Evolutionary conservation across 768 basidiomycete species (phyloP), one percentile per base, ranked within the genome.

Genomic region (Serendipita sp.): DNA sequence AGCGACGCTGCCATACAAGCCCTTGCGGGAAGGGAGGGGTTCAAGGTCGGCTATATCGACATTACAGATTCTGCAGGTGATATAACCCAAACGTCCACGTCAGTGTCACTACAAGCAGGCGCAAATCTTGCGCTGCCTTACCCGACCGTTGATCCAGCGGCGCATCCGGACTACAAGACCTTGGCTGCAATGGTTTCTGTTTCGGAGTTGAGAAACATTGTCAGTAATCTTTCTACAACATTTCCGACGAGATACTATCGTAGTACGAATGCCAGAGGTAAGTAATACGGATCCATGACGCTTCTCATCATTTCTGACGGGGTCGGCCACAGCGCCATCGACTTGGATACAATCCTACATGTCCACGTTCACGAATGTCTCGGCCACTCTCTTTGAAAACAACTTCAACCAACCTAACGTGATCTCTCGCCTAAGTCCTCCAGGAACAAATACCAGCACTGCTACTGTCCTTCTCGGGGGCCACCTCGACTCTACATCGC

Each of bases 351-450:
- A 64, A 45, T 31, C 31, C 18, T 53, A 58, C 40, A 44, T 53
- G 27, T 16, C 33, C 2, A 36, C 2, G 6, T n/a, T 55, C 37
- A 36, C 52, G 3, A 53, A 53, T 44, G 36, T 36, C n/a, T 15
- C 27, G 3, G 64, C 45, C 31, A 53, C 44, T 6, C 40, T 64
- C 29, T 53, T 58, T 27, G 64, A 64, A 45, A 64, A 64, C 36
- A 44, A 48, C 48, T 64, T 64, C 48, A 55, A 64, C 36, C 64
- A 64, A 36, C 64, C 64, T 11, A 64, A 64, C 23, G 64, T 55
- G 50, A 50, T 55, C 48, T 53, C 52, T 52, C 46, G 27, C 27
- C 23, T 46, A 31, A 33, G 27, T 8, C 55, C 55, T 3, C 55
- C 64, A 29, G 36, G 37, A 11, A 44, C 27, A 3, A 64, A 27